A percentile compares a stretch with the other conserved stretches of the same genome.
Conservation (phyloP, 2,329 filamentous ascomycete genomes). For the Penicillium fuscoglaucum region DNA sequence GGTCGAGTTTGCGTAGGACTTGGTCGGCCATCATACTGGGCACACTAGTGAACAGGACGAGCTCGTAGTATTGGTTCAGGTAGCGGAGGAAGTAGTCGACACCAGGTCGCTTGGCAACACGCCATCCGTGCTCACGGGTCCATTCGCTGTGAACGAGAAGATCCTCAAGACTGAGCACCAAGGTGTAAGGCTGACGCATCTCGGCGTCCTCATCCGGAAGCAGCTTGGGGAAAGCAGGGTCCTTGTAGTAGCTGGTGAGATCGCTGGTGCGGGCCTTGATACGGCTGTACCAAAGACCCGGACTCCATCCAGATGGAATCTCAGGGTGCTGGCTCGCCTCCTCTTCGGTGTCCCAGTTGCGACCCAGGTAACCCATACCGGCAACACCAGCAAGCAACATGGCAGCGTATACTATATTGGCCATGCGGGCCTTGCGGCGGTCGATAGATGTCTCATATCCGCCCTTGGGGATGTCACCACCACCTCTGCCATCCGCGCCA, state of each 20-base stretch:
- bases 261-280: constrained; percentile 72
- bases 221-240: constrained; percentile 91
- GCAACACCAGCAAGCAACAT: constrained; percentile 58
- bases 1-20: constrained; percentile 88
- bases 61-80: constrained; percentile 94
- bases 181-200: constrained; percentile 82
- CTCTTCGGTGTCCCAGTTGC: constrained; percentile 77
- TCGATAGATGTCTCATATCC: constrained; percentile 92
- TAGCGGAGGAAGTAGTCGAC: constrained; percentile 97
- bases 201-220: constrained; percentile 71
- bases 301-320: constrained; percentile 76
- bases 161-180: constrained; percentile 91
- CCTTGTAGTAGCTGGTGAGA: constrained; percentile 88
- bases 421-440: constrained; percentile 71
- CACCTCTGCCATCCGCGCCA: constrained; percentile 53
- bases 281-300: constrained; percentile 76
- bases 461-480: constrained; percentile 67
- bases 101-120: constrained; percentile 89
- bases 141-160: constrained; percentile 93
- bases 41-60: constrained; percentile 91
- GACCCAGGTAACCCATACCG: constrained; percentile 73
- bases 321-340: constrained; percentile 70
- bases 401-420: constrained; percentile 70
- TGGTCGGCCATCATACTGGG: constrained; percentile 83
- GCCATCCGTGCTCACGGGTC: constrained; percentile 91